Evolutionary conservation across 805 yeast species (phyloP), one percentile per base, ranked within the genome.

Genomic region (Zygosaccharomyces bailii): DNA sequence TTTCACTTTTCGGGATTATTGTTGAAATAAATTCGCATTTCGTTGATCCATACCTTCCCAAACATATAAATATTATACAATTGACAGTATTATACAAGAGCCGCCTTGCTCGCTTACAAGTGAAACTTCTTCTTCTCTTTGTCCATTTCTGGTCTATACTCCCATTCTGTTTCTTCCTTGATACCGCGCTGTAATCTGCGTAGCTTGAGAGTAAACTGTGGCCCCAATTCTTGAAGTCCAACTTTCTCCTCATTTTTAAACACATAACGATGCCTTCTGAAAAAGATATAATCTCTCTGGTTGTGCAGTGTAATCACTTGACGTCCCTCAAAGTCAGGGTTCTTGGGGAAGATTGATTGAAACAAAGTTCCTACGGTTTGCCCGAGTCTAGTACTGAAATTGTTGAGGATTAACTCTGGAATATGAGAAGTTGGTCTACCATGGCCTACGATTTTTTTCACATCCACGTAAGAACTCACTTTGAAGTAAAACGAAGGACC

Each of bases 401-500:
- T 93, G 66, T 93, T 93, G 62, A 93, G 72, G 25, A 93, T 81
- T 39, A 93, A 75, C 67, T 93, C 99, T 3, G 99, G 99, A 17
- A 83, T 78, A 59, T 93, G 98, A 33, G 78, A 81, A 0, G 98
- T 89, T 20, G 96, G 84, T 40, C 82, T 77, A 45, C 98, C 98
- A 58, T 93, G 98, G 7, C 96, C 96, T 17, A 70, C 63, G 43
- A 93, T 87, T 52, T 77, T 72, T 54, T 86, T 79, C 8, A 90
- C 83, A 55, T 86, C 85, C 11, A 79, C 77, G 34, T 85, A 74
- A 2, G 96, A 87, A 5, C 88, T 73, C 3, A 93, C 71, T 21
- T 93, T 83, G 59, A 93, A 93, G 68, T 91, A 90, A 62, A 88
- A 88, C 0, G 97, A 85, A 29, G 99, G 99, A 1, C 99, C 99